These are phyloP conservation scores for Blastobotrys serpentis DNA, from an alignment of 1,139 yeast genomes.

Conservation along the genomic window DNA sequence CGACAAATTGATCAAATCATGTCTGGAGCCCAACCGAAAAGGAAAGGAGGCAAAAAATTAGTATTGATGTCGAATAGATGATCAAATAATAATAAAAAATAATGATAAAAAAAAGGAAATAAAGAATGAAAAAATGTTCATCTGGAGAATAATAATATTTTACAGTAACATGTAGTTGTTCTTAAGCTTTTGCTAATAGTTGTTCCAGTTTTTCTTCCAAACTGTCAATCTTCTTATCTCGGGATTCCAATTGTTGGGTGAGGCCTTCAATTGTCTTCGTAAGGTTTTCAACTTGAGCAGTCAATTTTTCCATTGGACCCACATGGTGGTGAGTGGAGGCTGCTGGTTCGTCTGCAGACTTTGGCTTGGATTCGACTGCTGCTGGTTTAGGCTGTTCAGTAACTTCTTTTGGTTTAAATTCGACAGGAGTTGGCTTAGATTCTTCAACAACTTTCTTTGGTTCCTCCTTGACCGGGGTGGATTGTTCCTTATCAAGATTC, in stretches of 20 bases:
- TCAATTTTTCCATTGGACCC: slow-evolving; percentile 15
- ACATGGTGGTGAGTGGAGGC: slow-evolving; percentile 10
- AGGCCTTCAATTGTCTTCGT: slow-evolving; percentile 26
- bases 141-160: slow-evolving; percentile 1
- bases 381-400: neutral
- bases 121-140: neutral
- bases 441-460: no score
- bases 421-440: neutral
- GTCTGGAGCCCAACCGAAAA: slow-evolving; percentile 31
- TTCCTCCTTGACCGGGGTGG: no score
- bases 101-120: slow-evolving; percentile 3
- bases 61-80: slow-evolving; percentile 32
- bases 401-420: neutral
- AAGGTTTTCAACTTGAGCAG: slow-evolving; percentile 25
- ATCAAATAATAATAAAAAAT: neutral
- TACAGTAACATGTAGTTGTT: slow-evolving; percentile 2
- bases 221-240: slow-evolving; percentile 23
- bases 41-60: slow-evolving; percentile 44
- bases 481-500: neutral
- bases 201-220: slow-evolving; percentile 8
- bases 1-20: slow-evolving; percentile 22
- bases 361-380: slow-evolving; percentile 3
- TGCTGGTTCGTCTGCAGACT: slow-evolving; percentile 5
- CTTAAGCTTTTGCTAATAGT: slow-evolving; percentile 8
- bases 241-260: slow-evolving; percentile 23